Percentiles rank a stretch among this genome's conserved stretches.
phyloP scores from a whole-genome alignment of 805 yeast species.

The Ogataea paradorogensis region DNA sequence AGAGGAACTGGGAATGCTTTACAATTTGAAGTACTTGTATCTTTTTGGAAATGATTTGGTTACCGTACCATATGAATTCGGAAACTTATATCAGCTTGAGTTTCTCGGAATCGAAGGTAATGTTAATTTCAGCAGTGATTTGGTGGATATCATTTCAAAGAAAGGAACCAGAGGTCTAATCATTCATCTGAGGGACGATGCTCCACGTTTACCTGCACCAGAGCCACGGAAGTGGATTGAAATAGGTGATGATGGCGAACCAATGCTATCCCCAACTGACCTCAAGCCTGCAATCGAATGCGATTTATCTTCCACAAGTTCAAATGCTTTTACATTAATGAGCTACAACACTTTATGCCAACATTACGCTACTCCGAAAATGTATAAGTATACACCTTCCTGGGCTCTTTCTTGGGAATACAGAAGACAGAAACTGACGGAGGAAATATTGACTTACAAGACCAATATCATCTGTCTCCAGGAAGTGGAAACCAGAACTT shows the following conservation, averaged over 20 bases:
- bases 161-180: constrained; percentile 85
- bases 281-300: constrained; percentile 22
- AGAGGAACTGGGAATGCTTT: constrained; percentile 77
- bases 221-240: constrained; percentile 81
- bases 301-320: constrained; percentile 29
- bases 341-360: constrained; percentile 93
- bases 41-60: constrained; percentile 82
- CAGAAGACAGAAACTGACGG: constrained; percentile 71
- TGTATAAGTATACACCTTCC: constrained; percentile 93
- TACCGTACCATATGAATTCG: constrained; percentile 79
- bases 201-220: constrained; percentile 64
- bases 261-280: constrained; percentile 31
- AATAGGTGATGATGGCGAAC: constrained; percentile 74
- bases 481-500: constrained; percentile 88
- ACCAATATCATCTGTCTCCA: constrained; percentile 88
- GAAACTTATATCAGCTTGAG: constrained; percentile 77
- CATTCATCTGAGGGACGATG: constrained; percentile 75
- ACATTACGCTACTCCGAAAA: constrained; percentile 86
- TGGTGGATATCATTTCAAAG: constrained; percentile 67
- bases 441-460: constrained; percentile 62
- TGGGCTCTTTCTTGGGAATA: constrained; percentile 97
- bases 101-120: constrained; percentile 94
- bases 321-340: constrained; percentile 65
- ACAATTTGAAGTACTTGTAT: constrained; percentile 74
- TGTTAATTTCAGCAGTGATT: constrained; percentile 59